Conservation (phyloP, 257 asterid species). For the Solanum habrochaites region DNA sequence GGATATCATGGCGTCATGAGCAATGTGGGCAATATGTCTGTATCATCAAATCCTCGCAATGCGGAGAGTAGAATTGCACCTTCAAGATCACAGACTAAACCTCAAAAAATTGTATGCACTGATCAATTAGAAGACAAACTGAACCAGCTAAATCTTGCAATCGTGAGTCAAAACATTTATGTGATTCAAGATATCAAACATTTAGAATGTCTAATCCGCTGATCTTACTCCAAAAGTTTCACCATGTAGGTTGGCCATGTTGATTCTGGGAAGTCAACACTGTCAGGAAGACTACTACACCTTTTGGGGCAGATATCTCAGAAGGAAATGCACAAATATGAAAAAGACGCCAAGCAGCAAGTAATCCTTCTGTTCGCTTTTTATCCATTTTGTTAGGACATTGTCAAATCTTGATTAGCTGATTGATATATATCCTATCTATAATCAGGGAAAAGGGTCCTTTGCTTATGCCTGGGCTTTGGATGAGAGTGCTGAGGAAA, state of each 20-base stretch:
- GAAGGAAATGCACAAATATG: conserved; percentile 76
- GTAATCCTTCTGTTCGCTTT: conserved; percentile 17
- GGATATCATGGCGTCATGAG: conserved; percentile 16
- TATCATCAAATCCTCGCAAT: conserved; percentile 38
- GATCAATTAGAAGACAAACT: conserved; percentile 34
- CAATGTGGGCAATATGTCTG: conserved; percentile 18
- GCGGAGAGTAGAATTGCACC: conserved; percentile 24
- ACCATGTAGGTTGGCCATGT: conserved; percentile 84
- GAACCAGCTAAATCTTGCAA: conserved; percentile 86
- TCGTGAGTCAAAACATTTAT: conserved; percentile 35
- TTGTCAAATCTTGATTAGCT: not conserved
- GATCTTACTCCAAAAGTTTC: not conserved
- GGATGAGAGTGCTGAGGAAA: conserved; percentile 94
- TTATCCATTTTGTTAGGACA: not conserved
- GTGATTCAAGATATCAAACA: not conserved
- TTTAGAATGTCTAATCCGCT: not conserved
- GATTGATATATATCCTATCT: conserved; percentile 5
- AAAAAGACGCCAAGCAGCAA: conserved; percentile 76
- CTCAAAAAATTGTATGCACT: conserved; percentile 57
- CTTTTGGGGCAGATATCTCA: conserved; percentile 74
- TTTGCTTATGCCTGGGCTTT: conserved; percentile 99
- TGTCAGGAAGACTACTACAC: conserved; percentile 89
- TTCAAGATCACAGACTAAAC: conserved; percentile 37
- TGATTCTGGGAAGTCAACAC: conserved; percentile 97
- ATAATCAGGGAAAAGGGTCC: conserved; percentile 85